Conservation (phyloP, 441 rosid genomes). For the Pelargonium australe region DNA sequence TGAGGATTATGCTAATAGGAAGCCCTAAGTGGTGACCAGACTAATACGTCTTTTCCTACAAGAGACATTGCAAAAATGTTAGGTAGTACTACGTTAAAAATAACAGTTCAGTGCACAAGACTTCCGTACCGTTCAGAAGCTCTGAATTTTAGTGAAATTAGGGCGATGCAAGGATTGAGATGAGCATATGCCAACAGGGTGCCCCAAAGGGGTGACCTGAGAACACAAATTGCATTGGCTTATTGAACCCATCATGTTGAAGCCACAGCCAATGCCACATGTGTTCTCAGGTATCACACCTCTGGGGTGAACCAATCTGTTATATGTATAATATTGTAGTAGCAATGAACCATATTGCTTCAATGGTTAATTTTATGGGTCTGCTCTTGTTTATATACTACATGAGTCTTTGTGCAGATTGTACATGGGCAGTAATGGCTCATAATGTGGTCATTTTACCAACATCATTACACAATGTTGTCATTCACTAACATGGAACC, state of each 20-base stretch:
- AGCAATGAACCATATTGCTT: background rate
- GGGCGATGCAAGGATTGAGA: background rate
- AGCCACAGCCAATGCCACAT: background rate
- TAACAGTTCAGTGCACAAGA: too few relatives aligned
- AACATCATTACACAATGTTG: slow-evolving; percentile 21
- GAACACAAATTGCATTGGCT: slow-evolving; percentile 31
- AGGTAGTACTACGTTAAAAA: too few relatives aligned
- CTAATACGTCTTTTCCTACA: too few relatives aligned
- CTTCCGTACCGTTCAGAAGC: too few relatives aligned
- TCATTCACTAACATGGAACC: slow-evolving; percentile 8
- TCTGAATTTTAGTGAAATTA: background rate
- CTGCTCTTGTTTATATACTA: background rate
- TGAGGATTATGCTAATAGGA: too few relatives aligned
- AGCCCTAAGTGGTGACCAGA: too few relatives aligned
- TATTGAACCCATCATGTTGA: background rate
- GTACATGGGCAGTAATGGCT: background rate
- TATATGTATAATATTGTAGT: background rate
- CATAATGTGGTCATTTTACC: slow-evolving; percentile 27
- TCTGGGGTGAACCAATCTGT: slow-evolving; percentile 23
- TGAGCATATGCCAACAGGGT: slow-evolving; percentile 14
- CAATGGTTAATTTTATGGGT: background rate
- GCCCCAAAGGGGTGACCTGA: slow-evolving; percentile 55
- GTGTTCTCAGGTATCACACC: slow-evolving; percentile 35
- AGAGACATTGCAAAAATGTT: too few relatives aligned
- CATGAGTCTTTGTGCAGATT: background rate